Percentiles rank a stretch among this genome's conserved stretches.
These are phyloP conservation scores for Rhododendron mucronatum DNA, from an alignment of 148 eudicot genomes.

Conservation along the genomic window DNA sequence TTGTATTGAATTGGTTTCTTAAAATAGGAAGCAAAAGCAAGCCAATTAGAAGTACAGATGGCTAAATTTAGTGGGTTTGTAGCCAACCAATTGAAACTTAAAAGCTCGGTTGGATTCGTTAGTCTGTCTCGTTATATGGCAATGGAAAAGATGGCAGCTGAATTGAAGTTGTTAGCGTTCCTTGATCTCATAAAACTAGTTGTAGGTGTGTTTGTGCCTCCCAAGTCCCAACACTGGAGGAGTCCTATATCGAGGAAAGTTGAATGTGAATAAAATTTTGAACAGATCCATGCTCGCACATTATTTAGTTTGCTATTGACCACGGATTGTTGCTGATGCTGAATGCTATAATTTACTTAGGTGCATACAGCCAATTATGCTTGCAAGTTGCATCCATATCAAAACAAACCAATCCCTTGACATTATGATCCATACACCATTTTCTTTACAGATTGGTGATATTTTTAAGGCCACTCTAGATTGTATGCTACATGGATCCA, in stretches of 20 bases:
- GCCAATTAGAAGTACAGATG: neutral
- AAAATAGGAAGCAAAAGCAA: neutral
- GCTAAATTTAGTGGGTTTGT: neutral
- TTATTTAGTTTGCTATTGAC: neutral
- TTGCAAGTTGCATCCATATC: neutral
- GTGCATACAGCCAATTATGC: neutral
- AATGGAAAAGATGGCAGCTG: neutral
- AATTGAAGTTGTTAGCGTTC: neutral
- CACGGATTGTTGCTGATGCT: neutral
- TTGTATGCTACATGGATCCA: neutral
- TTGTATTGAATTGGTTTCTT: neutral
- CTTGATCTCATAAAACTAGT: neutral
- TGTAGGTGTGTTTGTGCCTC: neutral
- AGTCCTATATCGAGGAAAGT: neutral
- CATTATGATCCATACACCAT: neutral
- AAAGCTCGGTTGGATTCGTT: neutral
- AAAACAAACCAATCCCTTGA: neutral
- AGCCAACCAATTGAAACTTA: neutral
- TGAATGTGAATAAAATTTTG: neutral
- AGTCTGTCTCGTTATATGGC: neutral
- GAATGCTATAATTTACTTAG: neutral
- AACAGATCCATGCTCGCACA: neutral
- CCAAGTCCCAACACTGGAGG: neutral
- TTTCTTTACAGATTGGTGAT: neutral
- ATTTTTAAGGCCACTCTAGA: neutral